Percentiles rank a stretch among this genome's conserved stretches.
Conservation (phyloP, 2,329 filamentous ascomycete genomes). For the Eutypella sp. region DNA sequence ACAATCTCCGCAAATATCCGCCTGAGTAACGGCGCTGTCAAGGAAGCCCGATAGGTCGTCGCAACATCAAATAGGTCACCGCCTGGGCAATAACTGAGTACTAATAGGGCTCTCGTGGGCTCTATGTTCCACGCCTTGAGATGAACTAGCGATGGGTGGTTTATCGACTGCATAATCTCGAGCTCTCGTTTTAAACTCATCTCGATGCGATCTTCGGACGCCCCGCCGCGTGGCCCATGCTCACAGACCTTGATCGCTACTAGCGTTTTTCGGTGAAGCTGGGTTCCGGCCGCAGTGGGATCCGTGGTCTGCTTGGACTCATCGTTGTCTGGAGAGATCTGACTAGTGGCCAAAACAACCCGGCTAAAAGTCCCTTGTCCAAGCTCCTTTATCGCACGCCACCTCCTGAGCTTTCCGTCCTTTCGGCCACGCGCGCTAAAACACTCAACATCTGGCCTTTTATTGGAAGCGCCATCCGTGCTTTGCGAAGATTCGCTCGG, state of each 20-base stretch:
- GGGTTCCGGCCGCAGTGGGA: slow-evolving; percentile 25
- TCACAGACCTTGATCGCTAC: slow-evolving; percentile 96
- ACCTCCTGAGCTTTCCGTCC: slow-evolving; percentile 67
- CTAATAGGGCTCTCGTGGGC: slow-evolving; percentile 73
- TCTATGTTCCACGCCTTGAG: slow-evolving; percentile 90
- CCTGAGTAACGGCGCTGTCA: slow-evolving; percentile 66
- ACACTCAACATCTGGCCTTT: slow-evolving; percentile 48
- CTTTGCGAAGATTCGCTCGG: slow-evolving; percentile 65
- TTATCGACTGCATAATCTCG: slow-evolving; percentile 83
- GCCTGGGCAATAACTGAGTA: slow-evolving; percentile 87
- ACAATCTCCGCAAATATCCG: slow-evolving; percentile 89
- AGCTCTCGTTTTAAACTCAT: slow-evolving; percentile 91
- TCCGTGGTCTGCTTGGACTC: slow-evolving; percentile 32
- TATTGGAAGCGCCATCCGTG: slow-evolving; percentile 36
- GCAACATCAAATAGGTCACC: slow-evolving; percentile 94
- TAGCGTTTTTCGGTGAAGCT: slow-evolving; percentile 66
- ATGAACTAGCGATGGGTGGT: slow-evolving; percentile 85
- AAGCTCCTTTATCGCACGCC: slow-evolving; percentile 73
- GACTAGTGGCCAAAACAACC: slow-evolving; percentile 84
- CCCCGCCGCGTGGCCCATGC: slow-evolving; percentile 87
- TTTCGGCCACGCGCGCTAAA: slow-evolving; percentile 65
- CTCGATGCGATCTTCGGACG: slow-evolving; percentile 88
- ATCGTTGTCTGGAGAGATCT: slow-evolving; percentile 51
- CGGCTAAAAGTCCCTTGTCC: slow-evolving; percentile 95
- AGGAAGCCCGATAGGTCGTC: slow-evolving; percentile 61